A percentile compares a stretch with the other conserved stretches of the same genome.
These are phyloP conservation scores for Paramecium sexaurelia DNA, from an alignment of 73 alveolate genomes.

Conservation along the genomic window DNA sequence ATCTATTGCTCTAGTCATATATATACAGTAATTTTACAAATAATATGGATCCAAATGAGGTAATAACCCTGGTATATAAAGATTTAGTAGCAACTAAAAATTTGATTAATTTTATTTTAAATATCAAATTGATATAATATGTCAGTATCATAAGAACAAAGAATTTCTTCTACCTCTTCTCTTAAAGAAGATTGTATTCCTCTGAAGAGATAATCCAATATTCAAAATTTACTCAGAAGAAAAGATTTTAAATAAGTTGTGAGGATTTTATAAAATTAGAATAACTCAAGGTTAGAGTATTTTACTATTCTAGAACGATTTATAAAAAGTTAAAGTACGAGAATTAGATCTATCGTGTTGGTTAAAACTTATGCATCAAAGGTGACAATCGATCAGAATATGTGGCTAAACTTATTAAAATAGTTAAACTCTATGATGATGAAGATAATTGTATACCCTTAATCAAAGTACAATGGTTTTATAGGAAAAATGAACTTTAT, in stretches of 20 bases:
- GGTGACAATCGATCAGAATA: conserved; percentile 21
- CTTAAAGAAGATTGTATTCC: neutral
- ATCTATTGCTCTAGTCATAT: neutral
- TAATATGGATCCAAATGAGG: neutral
- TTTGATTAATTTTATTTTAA: conserved; percentile 25
- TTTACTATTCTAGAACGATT: neutral
- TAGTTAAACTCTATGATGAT: conserved; percentile 32
- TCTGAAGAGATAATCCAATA: neutral
- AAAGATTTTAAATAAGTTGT: conserved; percentile 27
- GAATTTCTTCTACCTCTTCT: neutral
- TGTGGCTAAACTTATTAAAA: conserved; percentile 50
- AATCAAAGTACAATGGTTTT: conserved; percentile 37
- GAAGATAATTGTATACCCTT: conserved; percentile 50
- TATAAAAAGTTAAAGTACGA: conserved; percentile 5
- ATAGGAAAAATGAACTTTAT: conserved; percentile 24
- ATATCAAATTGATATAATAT: conserved; percentile 25
- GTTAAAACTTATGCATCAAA: conserved; percentile 38
- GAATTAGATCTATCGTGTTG: conserved; percentile 11
- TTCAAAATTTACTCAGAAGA: conserved; percentile 14
- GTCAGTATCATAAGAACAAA: conserved; percentile 33
- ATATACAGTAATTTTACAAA: neutral
- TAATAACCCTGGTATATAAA: conserved; percentile 28
- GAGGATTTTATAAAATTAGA: conserved; percentile 23
- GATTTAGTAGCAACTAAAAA: conserved; percentile 39
- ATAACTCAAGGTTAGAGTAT: neutral